Evolutionary conservation across 1,139 yeast species (phyloP).

Genomic region (Saccharomyces uvarum): DNA sequence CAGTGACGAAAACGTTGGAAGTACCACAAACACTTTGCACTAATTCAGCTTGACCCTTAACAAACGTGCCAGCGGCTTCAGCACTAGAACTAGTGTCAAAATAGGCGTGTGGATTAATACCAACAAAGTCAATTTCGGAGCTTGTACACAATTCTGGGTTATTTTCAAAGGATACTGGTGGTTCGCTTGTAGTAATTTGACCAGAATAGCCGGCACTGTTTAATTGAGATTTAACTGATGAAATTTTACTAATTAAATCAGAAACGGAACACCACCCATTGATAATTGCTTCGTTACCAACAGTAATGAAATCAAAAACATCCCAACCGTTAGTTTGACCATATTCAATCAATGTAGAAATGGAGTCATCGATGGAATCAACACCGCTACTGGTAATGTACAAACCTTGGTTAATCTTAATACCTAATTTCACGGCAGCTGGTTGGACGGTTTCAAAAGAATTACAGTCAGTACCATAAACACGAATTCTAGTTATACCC

Average conservation of each 20-base stretch:
- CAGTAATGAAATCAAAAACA: constrained; percentile 61
- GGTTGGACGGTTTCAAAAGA: constrained; percentile 61
- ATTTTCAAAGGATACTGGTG: constrained; percentile 63
- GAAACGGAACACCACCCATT: constrained; percentile 50
- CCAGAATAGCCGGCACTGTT: constrained; percentile 71
- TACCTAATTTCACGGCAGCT: constrained; percentile 50
- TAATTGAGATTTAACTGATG: constrained; percentile 52
- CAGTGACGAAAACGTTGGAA: constrained; percentile 52
- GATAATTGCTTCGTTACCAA: constrained; percentile 82
- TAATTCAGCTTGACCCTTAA: constrained; percentile 50
- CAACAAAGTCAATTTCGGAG: constrained; percentile 68
- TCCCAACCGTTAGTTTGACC: constrained; percentile 55
- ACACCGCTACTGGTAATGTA: constrained; percentile 64
- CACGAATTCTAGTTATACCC: constrained; percentile 59
- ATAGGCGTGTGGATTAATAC: constrained; percentile 81
- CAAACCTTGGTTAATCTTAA: constrained; percentile 77
- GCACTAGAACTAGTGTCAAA: constrained; percentile 61
- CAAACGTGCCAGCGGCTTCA: constrained; percentile 62
- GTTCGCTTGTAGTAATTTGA: constrained; percentile 73
- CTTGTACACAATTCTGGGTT: constrained; percentile 61
- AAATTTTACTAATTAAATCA: constrained; percentile 55
- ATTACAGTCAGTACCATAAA: constrained; percentile 82
- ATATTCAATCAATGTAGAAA: constrained; percentile 45
- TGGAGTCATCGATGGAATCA: constrained; percentile 57
- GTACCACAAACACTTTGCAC: constrained; percentile 48